Conservation (phyloP, 495 filamentous ascomycete genomes). For the Penicillium robsamsonii region DNA sequence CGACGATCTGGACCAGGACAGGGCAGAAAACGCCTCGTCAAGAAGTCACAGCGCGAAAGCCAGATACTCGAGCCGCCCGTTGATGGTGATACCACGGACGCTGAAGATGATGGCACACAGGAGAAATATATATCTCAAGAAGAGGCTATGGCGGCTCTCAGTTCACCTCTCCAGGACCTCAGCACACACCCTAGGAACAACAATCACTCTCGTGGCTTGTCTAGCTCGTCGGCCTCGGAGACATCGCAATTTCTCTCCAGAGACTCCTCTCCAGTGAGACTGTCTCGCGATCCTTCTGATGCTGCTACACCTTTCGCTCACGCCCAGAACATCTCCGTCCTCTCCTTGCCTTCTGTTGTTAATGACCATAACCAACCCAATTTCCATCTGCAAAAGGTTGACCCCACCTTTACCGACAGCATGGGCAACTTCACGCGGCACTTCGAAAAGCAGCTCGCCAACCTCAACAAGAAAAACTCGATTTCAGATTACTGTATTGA, state of each 20-base stretch:
- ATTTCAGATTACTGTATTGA: conserved; percentile 60
- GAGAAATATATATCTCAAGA: conserved; percentile 22
- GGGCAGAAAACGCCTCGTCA: conserved; percentile 19
- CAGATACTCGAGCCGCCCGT: conserved; percentile 2
- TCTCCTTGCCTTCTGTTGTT: conserved; percentile 20
- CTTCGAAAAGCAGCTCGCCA: conserved; percentile 53
- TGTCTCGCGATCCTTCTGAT: not conserved
- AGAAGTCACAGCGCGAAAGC: conserved; percentile 17
- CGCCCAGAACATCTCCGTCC: conserved; percentile 17
- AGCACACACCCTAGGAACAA: not conserved
- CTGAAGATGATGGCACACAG: conserved; percentile 13
- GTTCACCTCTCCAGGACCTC: conserved; percentile 17
- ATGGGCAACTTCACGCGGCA: conserved; percentile 54
- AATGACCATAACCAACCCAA: conserved; percentile 14
- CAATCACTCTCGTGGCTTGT: conserved; percentile 7
- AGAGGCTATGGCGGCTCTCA: conserved; percentile 23
- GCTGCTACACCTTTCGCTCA: conserved; percentile 7
- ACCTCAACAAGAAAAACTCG: conserved; percentile 52
- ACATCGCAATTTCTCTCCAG: conserved; percentile 14
- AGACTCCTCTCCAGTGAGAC: conserved; percentile 13
- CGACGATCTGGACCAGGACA: conserved; percentile 29
- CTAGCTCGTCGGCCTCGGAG: conserved; percentile 11
- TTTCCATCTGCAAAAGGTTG: conserved; percentile 60
- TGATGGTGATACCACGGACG: conserved; percentile 12
- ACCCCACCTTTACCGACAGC: conserved; percentile 67